These are phyloP conservation scores for Coemansia sp. DNA, from an alignment of 192 early-diverging fungal species.

Conservation along the genomic window DNA sequence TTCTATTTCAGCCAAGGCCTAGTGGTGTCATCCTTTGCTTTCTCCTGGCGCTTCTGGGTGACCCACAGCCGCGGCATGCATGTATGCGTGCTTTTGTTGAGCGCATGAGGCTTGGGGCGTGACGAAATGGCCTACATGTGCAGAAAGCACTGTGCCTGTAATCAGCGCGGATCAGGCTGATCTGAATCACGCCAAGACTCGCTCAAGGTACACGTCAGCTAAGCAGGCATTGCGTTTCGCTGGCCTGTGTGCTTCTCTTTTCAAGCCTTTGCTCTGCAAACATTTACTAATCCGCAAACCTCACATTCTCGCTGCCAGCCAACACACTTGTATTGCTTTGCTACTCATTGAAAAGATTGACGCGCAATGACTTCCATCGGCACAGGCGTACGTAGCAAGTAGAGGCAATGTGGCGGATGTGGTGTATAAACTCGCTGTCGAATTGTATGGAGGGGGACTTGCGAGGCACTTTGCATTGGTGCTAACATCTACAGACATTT, in stretches of 20 bases:
- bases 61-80: too few species aligned
- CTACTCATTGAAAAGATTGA: constrained; percentile 1
- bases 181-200: too few species aligned
- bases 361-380: constrained; percentile 80
- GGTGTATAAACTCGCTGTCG: too few species aligned
- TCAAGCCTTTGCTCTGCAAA: not conserved
- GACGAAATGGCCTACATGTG: too few species aligned
- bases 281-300: not conserved
- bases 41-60: too few species aligned
- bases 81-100: too few species aligned
- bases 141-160: too few species aligned
- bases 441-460: not conserved
- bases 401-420: not conserved
- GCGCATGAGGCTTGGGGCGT: too few species aligned
- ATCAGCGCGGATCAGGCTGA: too few species aligned
- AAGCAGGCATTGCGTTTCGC: too few species aligned
- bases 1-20: too few species aligned
- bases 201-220: not conserved
- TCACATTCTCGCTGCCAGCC: not conserved
- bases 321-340: not conserved
- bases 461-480: not conserved
- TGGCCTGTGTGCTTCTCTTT: not conserved
- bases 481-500: constrained; percentile 4
- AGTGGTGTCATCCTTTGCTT: too few species aligned
- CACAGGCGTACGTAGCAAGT: constrained; percentile 70